phyloP scores from a whole-genome alignment of 2,329 filamentous ascomycete species.

The Claviceps quebecensis region DNA sequence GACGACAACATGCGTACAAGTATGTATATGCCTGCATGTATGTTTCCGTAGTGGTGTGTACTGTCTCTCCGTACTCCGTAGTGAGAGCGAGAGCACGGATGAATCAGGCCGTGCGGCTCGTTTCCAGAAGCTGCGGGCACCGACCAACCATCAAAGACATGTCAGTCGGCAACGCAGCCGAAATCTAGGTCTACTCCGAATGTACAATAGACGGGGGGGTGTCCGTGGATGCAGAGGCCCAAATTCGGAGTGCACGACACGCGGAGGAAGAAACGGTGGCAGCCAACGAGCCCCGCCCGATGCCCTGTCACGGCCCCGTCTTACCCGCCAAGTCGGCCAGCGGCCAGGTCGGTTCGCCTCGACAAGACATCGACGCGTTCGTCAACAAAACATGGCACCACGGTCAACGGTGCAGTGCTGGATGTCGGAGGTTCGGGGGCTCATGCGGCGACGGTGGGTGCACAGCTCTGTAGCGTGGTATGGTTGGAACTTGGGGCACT shows the following conservation, averaged over 20 bases:
- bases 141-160: conserved; percentile 1
- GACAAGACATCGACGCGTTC: not conserved
- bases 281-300: not conserved
- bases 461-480: not conserved
- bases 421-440: not conserved
- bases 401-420: not conserved
- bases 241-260: not conserved
- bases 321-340: not conserved
- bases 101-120: conserved; percentile 4
- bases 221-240: not conserved
- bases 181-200: not conserved
- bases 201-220: conserved; percentile 1
- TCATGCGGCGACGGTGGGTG: not conserved
- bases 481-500: not conserved
- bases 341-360: not conserved
- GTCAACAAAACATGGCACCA: not conserved
- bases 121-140: not conserved
- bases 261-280: not conserved
- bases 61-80: too few species aligned
- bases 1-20: not conserved
- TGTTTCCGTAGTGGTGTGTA: not conserved
- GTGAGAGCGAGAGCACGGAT: not conserved
- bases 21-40: not conserved
- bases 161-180: conserved; percentile 4
- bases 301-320: not conserved